Percentiles rank a stretch among this genome's conserved stretches.
phyloP scores from a whole-genome alignment of 1,139 yeast species.

The Debaryomyces udenii region DNA sequence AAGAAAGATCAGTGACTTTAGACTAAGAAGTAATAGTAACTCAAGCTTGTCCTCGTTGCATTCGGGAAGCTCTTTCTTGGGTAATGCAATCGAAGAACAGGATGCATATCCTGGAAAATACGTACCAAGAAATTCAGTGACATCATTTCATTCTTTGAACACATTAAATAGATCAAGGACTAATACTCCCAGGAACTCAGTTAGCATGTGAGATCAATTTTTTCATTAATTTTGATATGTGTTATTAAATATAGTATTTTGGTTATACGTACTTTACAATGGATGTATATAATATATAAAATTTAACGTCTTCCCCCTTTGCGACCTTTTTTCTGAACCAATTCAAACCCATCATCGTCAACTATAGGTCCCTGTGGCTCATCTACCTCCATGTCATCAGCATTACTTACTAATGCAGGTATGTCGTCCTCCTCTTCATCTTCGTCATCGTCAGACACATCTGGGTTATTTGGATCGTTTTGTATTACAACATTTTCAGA shows the following conservation, averaged over 20 bases:
- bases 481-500: slow-evolving; percentile 41
- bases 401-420: slow-evolving; percentile 23
- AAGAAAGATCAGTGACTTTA: slow-evolving; percentile 50
- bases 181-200: slow-evolving; percentile 44
- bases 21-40: slow-evolving; percentile 29
- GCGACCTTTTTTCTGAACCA: slow-evolving; percentile 72
- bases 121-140: slow-evolving; percentile 34
- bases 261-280: too few relatives aligned
- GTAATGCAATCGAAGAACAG: slow-evolving; percentile 37
- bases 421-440: slow-evolving; percentile 43
- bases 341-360: slow-evolving; percentile 92
- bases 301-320: slow-evolving; percentile 24
- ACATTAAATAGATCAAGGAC: slow-evolving; percentile 44
- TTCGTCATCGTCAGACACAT: slow-evolving; percentile 48
- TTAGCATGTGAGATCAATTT: slow-evolving; percentile 25
- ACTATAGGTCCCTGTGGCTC: slow-evolving; percentile 61
- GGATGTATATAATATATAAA: not conserved
- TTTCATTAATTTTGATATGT: slow-evolving; percentile 4
- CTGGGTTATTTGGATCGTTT: slow-evolving; percentile 65
- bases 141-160: slow-evolving; percentile 47
- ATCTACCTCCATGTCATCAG: slow-evolving; percentile 43
- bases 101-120: slow-evolving; percentile 25
- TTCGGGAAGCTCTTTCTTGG: slow-evolving; percentile 24
- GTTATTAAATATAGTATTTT: not conserved
- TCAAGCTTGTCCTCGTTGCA: slow-evolving; percentile 26